phyloP scores from a whole-genome alignment of 1,284 basidiomycete species.

The Exobasidium cylindrosporum region DNA sequence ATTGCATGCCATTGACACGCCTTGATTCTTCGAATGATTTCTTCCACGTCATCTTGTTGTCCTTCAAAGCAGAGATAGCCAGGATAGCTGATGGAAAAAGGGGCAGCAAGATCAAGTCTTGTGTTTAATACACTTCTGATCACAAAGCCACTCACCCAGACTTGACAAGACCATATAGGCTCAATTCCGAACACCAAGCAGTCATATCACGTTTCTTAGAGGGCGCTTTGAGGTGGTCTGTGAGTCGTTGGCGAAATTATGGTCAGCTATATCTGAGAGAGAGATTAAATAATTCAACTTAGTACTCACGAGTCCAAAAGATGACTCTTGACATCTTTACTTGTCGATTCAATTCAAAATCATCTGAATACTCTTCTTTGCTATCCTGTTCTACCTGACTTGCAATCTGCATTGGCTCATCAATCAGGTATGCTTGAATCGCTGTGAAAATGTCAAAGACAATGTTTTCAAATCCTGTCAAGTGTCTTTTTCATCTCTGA shows the following conservation, averaged over 20 bases:
- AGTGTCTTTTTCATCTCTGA: neutral
- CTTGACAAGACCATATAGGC: constrained; percentile 32
- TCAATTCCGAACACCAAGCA: constrained; percentile 34
- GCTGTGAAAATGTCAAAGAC: constrained; percentile 8
- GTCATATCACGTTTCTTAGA: constrained; percentile 37
- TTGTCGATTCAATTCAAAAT: neutral
- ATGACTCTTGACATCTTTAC: constrained; percentile 9
- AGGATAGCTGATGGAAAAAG: constrained; percentile 20
- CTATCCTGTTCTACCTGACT: neutral
- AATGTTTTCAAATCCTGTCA: constrained; percentile 2
- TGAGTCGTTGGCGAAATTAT: no score
- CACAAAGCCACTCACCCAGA: constrained; percentile 17
- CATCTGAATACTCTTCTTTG: neutral
- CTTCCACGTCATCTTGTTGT: constrained; percentile 23
- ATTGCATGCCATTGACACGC: constrained; percentile 39
- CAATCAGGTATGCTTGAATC: constrained; percentile 1
- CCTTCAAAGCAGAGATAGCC: constrained; percentile 44
- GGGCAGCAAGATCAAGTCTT: neutral
- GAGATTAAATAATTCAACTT: no score
- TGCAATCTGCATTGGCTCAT: neutral
- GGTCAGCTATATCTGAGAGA: no score
- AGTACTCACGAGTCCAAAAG: constrained; percentile 11
- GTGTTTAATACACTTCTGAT: neutral
- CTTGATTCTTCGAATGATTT: constrained; percentile 34
- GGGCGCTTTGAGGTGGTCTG: constrained; percentile 31